Conservation (phyloP, 225 moss, liverwort and hornwort species). For the Bryum argenteum region DNA sequence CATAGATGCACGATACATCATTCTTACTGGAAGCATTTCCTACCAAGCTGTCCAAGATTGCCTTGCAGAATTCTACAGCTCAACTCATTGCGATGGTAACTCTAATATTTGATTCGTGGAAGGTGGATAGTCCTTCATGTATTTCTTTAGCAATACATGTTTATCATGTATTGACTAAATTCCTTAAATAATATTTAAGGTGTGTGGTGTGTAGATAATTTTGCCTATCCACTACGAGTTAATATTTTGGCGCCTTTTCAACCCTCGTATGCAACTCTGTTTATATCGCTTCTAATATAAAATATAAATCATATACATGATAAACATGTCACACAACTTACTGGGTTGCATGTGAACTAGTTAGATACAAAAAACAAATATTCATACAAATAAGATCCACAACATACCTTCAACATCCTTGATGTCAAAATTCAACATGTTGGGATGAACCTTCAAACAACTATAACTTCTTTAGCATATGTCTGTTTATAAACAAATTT, state of each 20-base stretch:
- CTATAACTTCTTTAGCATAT: too few species aligned
- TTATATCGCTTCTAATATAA: background rate
- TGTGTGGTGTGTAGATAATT: constrained; percentile 27
- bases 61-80: constrained; percentile 58
- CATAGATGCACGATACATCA: constrained; percentile 55
- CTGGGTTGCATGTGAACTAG: too few species aligned
- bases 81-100: constrained; percentile 48
- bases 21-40: constrained; percentile 62
- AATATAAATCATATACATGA: too few species aligned
- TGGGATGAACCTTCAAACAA: too few species aligned
- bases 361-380: too few species aligned
- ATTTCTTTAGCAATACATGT: background rate
- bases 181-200: background rate
- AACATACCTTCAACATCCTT: too few species aligned
- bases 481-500: too few species aligned
- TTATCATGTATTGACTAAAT: background rate
- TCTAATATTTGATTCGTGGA: background rate
- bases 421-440: too few species aligned
- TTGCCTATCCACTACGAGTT: constrained; percentile 50
- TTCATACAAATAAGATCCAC: too few species aligned
- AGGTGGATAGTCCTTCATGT: background rate
- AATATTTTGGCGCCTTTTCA: constrained; percentile 62
- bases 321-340: too few species aligned
- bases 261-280: constrained; percentile 42
- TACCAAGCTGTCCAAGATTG: constrained; percentile 61